phyloP scores from a whole-genome alignment of 192 early-diverging fungal species.

The Podila horticola region DNA sequence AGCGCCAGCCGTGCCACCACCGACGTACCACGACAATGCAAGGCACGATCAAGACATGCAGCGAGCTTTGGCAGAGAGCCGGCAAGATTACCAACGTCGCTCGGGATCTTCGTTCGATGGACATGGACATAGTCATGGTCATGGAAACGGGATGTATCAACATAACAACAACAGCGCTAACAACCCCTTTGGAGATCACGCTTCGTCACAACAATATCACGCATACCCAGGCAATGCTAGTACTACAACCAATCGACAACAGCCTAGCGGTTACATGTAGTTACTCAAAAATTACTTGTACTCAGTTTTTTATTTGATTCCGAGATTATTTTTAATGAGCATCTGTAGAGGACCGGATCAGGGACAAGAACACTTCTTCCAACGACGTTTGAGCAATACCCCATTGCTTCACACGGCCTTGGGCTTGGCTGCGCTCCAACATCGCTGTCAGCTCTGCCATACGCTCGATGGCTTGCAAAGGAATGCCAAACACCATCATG shows the following conservation, averaged over 20 bases:
- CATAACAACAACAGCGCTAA: conserved; percentile 1
- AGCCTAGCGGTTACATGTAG: conserved; percentile 30
- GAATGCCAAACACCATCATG: conserved; percentile 72
- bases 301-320: not conserved
- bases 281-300: not conserved
- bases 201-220: conserved; percentile 1
- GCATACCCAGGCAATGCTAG: not conserved
- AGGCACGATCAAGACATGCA: conserved; percentile 2
- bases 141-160: not conserved
- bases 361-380: conserved; percentile 75
- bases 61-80: not conserved
- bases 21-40: not conserved
- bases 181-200: conserved; percentile 32
- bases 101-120: not conserved
- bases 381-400: conserved; percentile 73
- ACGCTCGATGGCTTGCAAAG: conserved; percentile 43
- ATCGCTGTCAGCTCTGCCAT: conserved; percentile 68
- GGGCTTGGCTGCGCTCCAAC: conserved; percentile 55
- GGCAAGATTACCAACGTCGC: not conserved
- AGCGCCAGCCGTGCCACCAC: not conserved
- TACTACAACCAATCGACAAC: not conserved
- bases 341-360: conserved; percentile 23
- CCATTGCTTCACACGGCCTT: conserved; percentile 65
- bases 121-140: not conserved
- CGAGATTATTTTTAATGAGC: conserved; percentile 21